These are phyloP conservation scores for Porodaedalea pini DNA, from an alignment of 1,284 basidiomycete genomes.

Conservation along the genomic window DNA sequence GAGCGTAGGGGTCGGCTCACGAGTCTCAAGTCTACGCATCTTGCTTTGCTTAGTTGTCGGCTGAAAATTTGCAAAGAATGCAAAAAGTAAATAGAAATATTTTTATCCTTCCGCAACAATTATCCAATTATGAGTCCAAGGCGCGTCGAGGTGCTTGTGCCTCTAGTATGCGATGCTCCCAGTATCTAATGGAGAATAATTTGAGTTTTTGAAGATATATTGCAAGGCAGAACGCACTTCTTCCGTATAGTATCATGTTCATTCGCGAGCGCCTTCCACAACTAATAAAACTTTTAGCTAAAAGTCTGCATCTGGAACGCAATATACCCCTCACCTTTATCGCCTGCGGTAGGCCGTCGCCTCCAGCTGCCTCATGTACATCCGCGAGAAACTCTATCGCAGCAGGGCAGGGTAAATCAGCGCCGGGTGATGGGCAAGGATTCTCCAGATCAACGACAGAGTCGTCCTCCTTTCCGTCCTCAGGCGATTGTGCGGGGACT, in stretches of 20 bases:
- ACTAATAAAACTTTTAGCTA: constrained; percentile 33
- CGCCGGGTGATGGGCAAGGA: constrained; percentile 60
- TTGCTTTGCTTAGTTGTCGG: too few relatives aligned
- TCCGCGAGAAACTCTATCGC: constrained; percentile 90
- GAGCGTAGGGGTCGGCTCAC: too few relatives aligned
- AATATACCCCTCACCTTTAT: constrained; percentile 41
- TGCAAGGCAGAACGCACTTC: constrained; percentile 47
- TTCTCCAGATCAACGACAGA: constrained; percentile 67
- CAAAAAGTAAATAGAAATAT: too few relatives aligned
- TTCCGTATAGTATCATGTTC: constrained; percentile 77
- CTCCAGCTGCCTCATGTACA: constrained; percentile 45
- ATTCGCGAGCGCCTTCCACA: constrained; percentile 70
- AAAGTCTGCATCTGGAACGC: constrained; percentile 9
- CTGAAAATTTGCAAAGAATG: too few relatives aligned
- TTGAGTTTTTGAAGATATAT: constrained; percentile 19
- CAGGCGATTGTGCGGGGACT: constrained; percentile 33
- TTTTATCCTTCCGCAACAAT: too few relatives aligned
- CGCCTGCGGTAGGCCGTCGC: constrained; percentile 45
- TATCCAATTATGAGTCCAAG: too few relatives aligned
- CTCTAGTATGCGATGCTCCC: constrained; percentile 44
- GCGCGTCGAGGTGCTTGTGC: constrained; percentile 24
- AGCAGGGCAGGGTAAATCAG: constrained; percentile 68
- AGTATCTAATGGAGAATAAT: constrained; percentile 40
- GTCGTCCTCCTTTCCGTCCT: background rate
- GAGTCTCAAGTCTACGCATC: too few relatives aligned